Percentiles rank a stretch among this genome's conserved stretches.
These are phyloP conservation scores for Suillus fuscotomentosus DNA, from an alignment of 768 basidiomycete species.

Conservation along the genomic window DNA sequence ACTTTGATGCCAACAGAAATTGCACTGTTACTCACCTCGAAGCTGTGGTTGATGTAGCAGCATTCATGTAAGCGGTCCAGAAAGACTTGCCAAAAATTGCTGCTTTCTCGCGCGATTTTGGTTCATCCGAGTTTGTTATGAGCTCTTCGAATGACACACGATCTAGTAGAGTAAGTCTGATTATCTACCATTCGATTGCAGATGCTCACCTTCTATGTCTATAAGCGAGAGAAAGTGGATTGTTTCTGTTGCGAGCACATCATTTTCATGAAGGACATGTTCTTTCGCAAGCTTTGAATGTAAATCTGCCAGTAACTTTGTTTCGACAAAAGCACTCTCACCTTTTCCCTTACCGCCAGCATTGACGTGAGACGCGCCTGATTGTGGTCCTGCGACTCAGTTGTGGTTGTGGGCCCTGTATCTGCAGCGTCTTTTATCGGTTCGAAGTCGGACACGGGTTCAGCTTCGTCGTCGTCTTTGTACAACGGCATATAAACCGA, in stretches of 20 bases:
- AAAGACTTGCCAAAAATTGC: neutral
- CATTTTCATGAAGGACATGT: neutral
- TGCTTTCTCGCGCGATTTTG: neutral
- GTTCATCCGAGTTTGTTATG: conserved; percentile 1
- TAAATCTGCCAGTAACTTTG: neutral
- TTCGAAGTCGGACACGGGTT: conserved; percentile 22
- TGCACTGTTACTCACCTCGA: neutral
- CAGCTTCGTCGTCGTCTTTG: conserved; percentile 24
- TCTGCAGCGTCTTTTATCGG: conserved; percentile 13
- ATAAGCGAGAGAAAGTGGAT: neutral
- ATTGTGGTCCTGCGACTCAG: neutral
- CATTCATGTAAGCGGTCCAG: neutral
- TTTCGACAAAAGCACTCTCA: neutral
- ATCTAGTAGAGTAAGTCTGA: neutral
- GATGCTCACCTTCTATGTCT: neutral
- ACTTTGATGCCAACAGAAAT: neutral
- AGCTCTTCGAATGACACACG: neutral
- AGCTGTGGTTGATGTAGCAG: neutral
- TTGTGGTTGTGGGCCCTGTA: neutral
- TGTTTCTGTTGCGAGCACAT: neutral
- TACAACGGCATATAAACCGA: conserved; percentile 16
- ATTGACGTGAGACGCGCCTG: neutral
- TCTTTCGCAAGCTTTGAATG: conserved; percentile 2
- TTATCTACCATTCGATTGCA: neutral
- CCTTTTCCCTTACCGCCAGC: neutral